Base-by-base conservation (phyloP, 2,329 filamentous ascomycete genomes). In the Nectriaceae sp. region DNA sequence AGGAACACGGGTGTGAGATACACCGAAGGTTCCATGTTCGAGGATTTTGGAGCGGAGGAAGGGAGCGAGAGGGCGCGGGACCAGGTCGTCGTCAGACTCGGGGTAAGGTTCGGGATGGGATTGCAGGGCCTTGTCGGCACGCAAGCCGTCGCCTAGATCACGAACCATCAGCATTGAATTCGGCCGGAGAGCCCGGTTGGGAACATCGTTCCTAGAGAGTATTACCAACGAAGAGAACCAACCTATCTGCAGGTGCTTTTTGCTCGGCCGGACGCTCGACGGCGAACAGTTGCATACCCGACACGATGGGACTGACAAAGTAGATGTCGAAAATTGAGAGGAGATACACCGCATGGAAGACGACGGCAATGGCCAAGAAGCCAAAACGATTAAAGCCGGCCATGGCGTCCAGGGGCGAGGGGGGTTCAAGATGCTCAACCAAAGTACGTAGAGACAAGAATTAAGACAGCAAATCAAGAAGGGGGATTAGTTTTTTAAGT, bases 241-340 rank as follows among this genome's bases (percentile, higher is more conserved):
- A 79, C 54, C 94, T 84, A 70, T 94, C 90, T 4, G 95, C 93
- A 2, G 94, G 94, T 19, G 92, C 82, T 68, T 87, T 84, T 42
- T 70, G 69, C 43, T 74, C 72, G 36, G 71, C 60, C 33, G 80
- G 73, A 46, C 85, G 78, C 50, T 91, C 82, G 31, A 95, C 77
- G 39, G 77, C 74, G 70, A 90, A 92, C 51, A 91, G 81, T 64
- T 82, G 84, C 94, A 99, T 99, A 65, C 94, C 94, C 75, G 87
- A 89, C 46, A 97, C 94, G 60, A 99, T 94, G 19, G 94, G 94
- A 68, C 91, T 97, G 66, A 97, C 91, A 67, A 99, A 99, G 73
- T 99, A 97, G 56, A 97, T 94, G 70, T 97, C 92, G 73, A 99
- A 99, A 64, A 97, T 97, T 51, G 91, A 96, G 67, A 87, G 89